These are phyloP conservation scores for Musa beccarii DNA, from an alignment of 176 grass and related monocot genomes.

Conservation along the genomic window DNA sequence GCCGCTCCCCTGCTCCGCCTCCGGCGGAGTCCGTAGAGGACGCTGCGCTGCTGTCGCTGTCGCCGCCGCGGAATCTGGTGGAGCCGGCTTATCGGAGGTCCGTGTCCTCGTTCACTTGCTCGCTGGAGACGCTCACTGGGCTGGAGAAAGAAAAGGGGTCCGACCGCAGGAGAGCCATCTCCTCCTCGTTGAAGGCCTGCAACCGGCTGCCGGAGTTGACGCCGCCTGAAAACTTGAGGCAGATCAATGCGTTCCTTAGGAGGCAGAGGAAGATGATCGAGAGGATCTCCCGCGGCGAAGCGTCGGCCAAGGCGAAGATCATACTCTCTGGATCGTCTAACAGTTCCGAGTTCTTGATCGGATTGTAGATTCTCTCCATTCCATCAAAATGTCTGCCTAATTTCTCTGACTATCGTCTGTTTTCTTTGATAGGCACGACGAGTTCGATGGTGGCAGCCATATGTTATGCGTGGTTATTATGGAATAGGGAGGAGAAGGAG, in stretches of 20 bases:
- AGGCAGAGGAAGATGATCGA: constrained; percentile 34
- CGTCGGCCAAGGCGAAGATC: constrained; percentile 28
- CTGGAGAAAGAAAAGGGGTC: background rate
- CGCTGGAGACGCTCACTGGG: constrained; percentile 1
- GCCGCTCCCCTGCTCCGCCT: constrained; percentile 6
- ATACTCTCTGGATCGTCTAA: constrained; percentile 54
- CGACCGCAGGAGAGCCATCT: background rate
- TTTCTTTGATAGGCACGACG: constrained; percentile 16
- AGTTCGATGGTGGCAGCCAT: constrained; percentile 53
- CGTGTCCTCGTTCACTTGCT: constrained; percentile 12
- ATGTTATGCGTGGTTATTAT: constrained; percentile 59
- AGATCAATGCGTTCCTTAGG: constrained; percentile 53
- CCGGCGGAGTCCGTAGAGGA: background rate
- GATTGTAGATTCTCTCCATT: background rate
- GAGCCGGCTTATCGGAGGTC: constrained; percentile 13
- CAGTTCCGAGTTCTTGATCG: constrained; percentile 21
- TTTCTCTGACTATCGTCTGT: constrained; percentile 9
- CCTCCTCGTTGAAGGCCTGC: background rate
- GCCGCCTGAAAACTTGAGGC: constrained; percentile 21
- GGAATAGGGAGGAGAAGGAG: constrained; percentile 40
- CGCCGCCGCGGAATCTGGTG: constrained; percentile 26
- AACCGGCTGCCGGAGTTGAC: background rate
- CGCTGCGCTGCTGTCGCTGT: background rate
- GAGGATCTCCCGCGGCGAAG: constrained; percentile 25
- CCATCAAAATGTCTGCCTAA: background rate